Evolutionary conservation across 306 rosid species (phyloP).

Genomic region (Cucumis cinereus): DNA sequence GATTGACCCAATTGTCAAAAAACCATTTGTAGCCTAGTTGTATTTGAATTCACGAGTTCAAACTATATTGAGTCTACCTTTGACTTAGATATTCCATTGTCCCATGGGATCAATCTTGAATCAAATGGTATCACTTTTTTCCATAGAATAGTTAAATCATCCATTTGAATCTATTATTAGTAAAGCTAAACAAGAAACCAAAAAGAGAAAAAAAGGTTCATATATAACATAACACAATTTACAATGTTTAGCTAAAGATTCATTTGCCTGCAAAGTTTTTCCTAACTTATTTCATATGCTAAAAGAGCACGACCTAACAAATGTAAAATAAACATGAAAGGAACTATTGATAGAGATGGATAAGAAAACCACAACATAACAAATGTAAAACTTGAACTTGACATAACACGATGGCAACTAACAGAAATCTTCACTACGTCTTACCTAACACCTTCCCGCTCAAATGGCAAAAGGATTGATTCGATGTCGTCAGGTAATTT

Average conservation of each 20-base stretch:
- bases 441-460: constrained; percentile 94
- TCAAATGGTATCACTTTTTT: background rate
- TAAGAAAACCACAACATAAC: background rate
- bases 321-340: constrained; percentile 72
- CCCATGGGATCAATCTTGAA: background rate
- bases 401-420: background rate
- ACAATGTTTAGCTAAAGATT: constrained; percentile 8
- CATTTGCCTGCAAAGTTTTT: constrained; percentile 82
- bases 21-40: background rate
- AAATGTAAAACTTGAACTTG: background rate
- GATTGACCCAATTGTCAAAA: background rate
- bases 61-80: background rate
- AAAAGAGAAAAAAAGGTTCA: background rate
- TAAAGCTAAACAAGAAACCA: background rate
- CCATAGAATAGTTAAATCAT: background rate
- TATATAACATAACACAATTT: background rate
- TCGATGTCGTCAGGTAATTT: constrained; percentile 56
- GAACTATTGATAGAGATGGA: constrained; percentile 8
- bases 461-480: constrained; percentile 81
- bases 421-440: constrained; percentile 9
- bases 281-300: constrained; percentile 99
- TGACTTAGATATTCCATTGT: background rate
- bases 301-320: constrained; percentile 81
- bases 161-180: background rate
- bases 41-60: background rate